These are phyloP conservation scores for Coelastrella sp. DNA, from an alignment of 139 green algal species.

Conservation along the genomic window DNA sequence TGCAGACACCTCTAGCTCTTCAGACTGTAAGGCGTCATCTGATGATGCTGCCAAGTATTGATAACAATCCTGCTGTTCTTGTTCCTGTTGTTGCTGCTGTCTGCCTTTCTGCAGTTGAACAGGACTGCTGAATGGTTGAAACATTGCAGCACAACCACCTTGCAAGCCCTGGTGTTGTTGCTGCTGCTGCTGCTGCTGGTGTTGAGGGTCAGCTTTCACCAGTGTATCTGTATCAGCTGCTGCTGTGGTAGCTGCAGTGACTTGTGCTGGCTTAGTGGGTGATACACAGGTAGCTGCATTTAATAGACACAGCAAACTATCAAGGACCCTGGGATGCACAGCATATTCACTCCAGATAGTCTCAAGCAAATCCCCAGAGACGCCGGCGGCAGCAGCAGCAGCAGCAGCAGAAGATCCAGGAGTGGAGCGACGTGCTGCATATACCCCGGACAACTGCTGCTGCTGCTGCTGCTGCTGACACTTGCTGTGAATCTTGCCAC, in stretches of 20 bases:
- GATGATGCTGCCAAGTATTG: slow-evolving; percentile 8
- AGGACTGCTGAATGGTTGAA: too few species aligned
- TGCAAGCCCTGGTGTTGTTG: neutral
- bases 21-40: neutral
- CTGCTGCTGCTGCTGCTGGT: neutral
- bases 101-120: too few species aligned
- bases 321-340: neutral
- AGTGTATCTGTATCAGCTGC: neutral
- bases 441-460: too few species aligned
- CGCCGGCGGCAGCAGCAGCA: neutral
- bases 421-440: neutral
- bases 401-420: neutral
- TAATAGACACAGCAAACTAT: neutral
- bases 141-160: too few species aligned
- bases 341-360: neutral
- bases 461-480: neutral
- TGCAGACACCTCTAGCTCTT: neutral
- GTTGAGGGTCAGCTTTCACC: neutral
- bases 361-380: neutral
- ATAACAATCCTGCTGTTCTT: too few species aligned
- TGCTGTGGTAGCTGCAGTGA: neutral
- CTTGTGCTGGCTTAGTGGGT: neutral
- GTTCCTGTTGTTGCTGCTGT: too few species aligned
- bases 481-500: neutral
- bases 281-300: neutral